Evolutionary conservation across 805 yeast genomes (phyloP).

Genomic region (Candida saitoana): DNA sequence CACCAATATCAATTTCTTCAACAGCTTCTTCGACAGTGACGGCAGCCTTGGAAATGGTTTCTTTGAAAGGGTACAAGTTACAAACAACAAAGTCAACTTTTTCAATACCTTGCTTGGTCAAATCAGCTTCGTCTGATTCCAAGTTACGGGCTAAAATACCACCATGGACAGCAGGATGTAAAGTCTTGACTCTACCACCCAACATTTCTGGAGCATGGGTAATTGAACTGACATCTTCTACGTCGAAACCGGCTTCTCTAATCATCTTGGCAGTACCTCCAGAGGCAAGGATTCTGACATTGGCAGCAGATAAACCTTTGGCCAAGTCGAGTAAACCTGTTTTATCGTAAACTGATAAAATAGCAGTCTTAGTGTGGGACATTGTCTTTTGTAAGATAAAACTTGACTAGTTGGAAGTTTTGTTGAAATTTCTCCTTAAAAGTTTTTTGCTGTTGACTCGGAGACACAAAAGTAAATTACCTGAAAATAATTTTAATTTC

Average conservation of each 20-base stretch:
- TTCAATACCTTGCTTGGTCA: constrained; percentile 83
- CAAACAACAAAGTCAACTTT: constrained; percentile 97
- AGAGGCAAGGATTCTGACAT: constrained; percentile 90
- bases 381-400: constrained; percentile 14
- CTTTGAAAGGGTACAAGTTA: constrained; percentile 96
- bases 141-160: constrained; percentile 93
- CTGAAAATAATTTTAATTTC: not conserved
- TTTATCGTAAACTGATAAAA: constrained; percentile 94
- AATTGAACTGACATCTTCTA: constrained; percentile 89
- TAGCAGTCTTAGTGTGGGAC: constrained; percentile 74
- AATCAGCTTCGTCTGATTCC: constrained; percentile 85
- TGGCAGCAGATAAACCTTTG: constrained; percentile 84
- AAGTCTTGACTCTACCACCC: constrained; percentile 96
- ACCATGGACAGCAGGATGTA: constrained; percentile 98
- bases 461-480: constrained; percentile 3
- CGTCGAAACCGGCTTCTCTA: constrained; percentile 97
- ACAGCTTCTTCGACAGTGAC: constrained; percentile 97
- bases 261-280: constrained; percentile 96
- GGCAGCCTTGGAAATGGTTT: constrained; percentile 90
- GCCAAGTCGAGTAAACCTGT: constrained; percentile 95
- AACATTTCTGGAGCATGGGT: constrained; percentile 99
- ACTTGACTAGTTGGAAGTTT: too few relatives aligned
- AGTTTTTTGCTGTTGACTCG: constrained; percentile 6
- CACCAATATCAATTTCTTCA: constrained; percentile 96
- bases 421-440: constrained; percentile 2